Percentiles rank a stretch among this genome's conserved stretches.
Evolutionary conservation across 2,329 filamentous ascomycete genomes (phyloP).

Genomic region (Lasiodiplodia theobromae): DNA sequence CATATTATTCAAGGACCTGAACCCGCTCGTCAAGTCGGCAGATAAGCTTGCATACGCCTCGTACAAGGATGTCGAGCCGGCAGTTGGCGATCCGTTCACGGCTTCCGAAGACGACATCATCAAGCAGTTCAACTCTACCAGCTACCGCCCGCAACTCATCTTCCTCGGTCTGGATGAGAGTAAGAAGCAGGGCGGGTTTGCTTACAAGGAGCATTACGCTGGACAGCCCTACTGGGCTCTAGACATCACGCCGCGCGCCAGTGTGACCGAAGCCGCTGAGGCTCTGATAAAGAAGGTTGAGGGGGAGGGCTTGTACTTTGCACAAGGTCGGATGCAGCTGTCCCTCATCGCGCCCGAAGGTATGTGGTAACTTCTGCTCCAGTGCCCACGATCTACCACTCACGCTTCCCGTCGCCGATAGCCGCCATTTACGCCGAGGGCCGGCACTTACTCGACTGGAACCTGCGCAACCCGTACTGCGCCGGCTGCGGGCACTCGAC

Average conservation of each 20-base stretch:
- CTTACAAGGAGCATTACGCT: slow-evolving; percentile 72
- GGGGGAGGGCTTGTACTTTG: slow-evolving; percentile 69
- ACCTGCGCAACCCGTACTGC: slow-evolving; percentile 89
- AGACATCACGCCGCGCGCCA: slow-evolving; percentile 79
- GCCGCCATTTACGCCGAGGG: slow-evolving; percentile 92
- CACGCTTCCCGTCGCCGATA: slow-evolving; percentile 45
- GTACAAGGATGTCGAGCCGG: slow-evolving; percentile 70
- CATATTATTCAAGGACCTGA: slow-evolving; percentile 79
- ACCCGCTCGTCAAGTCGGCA: slow-evolving; percentile 71
- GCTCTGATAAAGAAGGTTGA: slow-evolving; percentile 66
- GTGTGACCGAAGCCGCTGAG: slow-evolving; percentile 67
- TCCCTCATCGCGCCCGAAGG: slow-evolving; percentile 67
- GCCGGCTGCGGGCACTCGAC: slow-evolving; percentile 86
- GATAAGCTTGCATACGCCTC: slow-evolving; percentile 71
- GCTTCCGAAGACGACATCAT: slow-evolving; percentile 76
- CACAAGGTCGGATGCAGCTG: slow-evolving; percentile 70
- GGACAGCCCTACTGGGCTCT: slow-evolving; percentile 89
- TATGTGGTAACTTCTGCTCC: slow-evolving; percentile 45
- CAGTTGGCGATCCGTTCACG: slow-evolving; percentile 79
- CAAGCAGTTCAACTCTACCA: slow-evolving; percentile 74
- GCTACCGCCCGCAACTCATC: slow-evolving; percentile 73
- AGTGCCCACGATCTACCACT: slow-evolving; percentile 31
- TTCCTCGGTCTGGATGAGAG: slow-evolving; percentile 85
- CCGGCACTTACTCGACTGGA: slow-evolving; percentile 91
- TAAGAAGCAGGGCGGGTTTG: slow-evolving; percentile 57